A percentile compares a stretch with the other conserved stretches of the same genome.
Conservation (phyloP, 345 rosid genomes). For the Aurinia saxatilis region DNA sequence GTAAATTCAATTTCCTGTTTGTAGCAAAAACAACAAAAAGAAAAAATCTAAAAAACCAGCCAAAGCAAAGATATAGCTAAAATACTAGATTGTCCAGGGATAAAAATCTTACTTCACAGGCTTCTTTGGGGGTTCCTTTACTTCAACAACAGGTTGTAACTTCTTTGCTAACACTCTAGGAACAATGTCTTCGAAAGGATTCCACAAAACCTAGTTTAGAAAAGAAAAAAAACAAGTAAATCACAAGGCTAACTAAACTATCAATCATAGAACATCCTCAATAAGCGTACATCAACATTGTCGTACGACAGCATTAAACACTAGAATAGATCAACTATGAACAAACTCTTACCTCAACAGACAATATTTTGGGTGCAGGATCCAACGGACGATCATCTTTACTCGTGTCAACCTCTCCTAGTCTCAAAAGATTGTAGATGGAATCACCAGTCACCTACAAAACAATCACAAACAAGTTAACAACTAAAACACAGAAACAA, state of each 20-base stretch:
- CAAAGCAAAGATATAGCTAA: constrained; percentile 5
- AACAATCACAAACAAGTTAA: constrained; percentile 15
- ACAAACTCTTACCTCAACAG: constrained; percentile 59
- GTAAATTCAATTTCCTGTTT: constrained; percentile 78
- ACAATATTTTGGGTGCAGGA: constrained; percentile 63
- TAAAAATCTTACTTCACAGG: constrained; percentile 57
- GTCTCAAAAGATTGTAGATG: constrained; percentile 59
- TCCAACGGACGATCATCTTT: constrained; percentile 72
- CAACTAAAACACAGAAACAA: not conserved
- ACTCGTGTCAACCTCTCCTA: constrained; percentile 77
- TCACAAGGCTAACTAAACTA: not conserved
- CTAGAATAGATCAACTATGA: not conserved
- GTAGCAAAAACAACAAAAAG: constrained; percentile 18
- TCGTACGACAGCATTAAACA: not conserved
- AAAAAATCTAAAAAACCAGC: constrained; percentile 16
- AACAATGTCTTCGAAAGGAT: constrained; percentile 92
- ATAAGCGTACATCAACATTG: too few species aligned
- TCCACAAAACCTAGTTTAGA: constrained; percentile 66
- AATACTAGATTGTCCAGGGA: not conserved
- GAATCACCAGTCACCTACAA: constrained; percentile 89
- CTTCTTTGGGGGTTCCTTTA: constrained; percentile 56
- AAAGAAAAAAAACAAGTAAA: not conserved
- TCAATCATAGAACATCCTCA: not conserved
- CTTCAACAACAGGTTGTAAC: constrained; percentile 36
- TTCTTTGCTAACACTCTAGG: constrained; percentile 46